A percentile compares a stretch with the other conserved stretches of the same genome.
phyloP scores from a whole-genome alignment of 2,329 filamentous ascomycete species.

The Xylaria sp. region DNA sequence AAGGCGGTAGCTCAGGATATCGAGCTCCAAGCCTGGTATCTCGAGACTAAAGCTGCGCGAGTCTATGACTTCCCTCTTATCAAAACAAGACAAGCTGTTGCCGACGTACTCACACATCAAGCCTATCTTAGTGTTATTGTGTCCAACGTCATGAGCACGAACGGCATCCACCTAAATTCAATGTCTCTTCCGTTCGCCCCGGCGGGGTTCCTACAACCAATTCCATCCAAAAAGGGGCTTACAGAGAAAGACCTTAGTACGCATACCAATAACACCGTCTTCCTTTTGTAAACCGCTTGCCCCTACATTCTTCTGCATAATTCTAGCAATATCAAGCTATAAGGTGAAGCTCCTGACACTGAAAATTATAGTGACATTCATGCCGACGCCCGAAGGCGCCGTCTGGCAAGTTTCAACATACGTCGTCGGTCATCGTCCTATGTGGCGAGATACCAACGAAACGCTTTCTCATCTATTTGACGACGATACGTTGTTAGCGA shows the following conservation, averaged over 20 bases:
- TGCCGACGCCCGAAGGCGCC: slow-evolving; percentile 49
- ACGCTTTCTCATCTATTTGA: slow-evolving; percentile 56
- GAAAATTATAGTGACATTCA: slow-evolving; percentile 44
- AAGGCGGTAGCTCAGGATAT: slow-evolving; percentile 49
- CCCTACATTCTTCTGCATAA: not conserved
- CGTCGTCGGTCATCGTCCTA: slow-evolving; percentile 54
- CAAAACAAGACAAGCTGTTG: slow-evolving; percentile 46
- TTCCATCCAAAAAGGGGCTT: slow-evolving; percentile 54
- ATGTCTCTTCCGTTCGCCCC: slow-evolving; percentile 56
- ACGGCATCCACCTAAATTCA: slow-evolving; percentile 50
- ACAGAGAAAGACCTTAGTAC: slow-evolving; percentile 39
- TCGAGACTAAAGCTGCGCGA: slow-evolving; percentile 52
- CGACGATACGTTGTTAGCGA: slow-evolving; percentile 47
- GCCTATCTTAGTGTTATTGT: slow-evolving; percentile 51
- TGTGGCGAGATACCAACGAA: slow-evolving; percentile 50
- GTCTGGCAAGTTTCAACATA: slow-evolving; percentile 53
- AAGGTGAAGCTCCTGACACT: not conserved
- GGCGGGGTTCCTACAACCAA: slow-evolving; percentile 51
- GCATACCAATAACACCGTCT: not conserved
- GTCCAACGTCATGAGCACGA: slow-evolving; percentile 58
- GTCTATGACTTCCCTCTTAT: slow-evolving; percentile 54
- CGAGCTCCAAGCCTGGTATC: slow-evolving; percentile 58
- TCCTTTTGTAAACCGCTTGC: too few species aligned
- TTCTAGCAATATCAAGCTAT: not conserved
- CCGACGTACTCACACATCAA: slow-evolving; percentile 55